These are phyloP conservation scores for Boletus fagicola DNA, from an alignment of 768 basidiomycete genomes.

Conservation along the genomic window DNA sequence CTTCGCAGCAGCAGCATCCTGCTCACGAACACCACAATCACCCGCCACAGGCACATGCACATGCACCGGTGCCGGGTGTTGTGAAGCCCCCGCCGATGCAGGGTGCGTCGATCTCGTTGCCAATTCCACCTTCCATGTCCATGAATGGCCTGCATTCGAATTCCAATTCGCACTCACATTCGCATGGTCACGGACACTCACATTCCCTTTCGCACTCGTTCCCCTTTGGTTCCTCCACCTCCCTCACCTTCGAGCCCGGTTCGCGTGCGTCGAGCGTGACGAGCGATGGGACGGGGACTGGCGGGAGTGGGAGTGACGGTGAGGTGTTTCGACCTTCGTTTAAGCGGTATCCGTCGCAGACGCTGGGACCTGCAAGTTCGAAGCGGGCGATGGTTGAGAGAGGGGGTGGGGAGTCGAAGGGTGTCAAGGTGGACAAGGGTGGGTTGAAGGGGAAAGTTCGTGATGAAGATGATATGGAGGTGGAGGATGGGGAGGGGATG, in stretches of 20 bases:
- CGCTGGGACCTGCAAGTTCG: slow-evolving; percentile 55
- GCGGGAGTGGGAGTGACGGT: slow-evolving; percentile 32
- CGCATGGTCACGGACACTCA: background rate
- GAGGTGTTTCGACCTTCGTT: slow-evolving; percentile 56
- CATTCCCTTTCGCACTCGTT: slow-evolving; percentile 6
- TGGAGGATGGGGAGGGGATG: background rate
- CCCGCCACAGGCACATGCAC: slow-evolving; percentile 5
- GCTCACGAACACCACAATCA: background rate
- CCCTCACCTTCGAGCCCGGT: slow-evolving; percentile 22
- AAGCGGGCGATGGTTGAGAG: slow-evolving; percentile 51
- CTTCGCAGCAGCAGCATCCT: slow-evolving; percentile 7
- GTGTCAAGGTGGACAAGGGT: slow-evolving; percentile 9
- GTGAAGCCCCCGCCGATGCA: slow-evolving; percentile 29
- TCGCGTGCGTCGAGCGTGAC: slow-evolving; percentile 33
- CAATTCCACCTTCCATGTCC: slow-evolving; percentile 28
- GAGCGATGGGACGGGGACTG: slow-evolving; percentile 33
- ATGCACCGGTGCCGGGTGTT: slow-evolving; percentile 2
- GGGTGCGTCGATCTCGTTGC: slow-evolving; percentile 33
- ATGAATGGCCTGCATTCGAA: slow-evolving; percentile 11
- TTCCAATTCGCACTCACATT: background rate
- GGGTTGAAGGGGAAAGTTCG: background rate
- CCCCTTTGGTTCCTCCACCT: slow-evolving; percentile 5
- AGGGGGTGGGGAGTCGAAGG: slow-evolving; percentile 15
- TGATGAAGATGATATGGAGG: background rate
- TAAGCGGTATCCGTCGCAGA: slow-evolving; percentile 72